A percentile compares a stretch with the other conserved stretches of the same genome.
Evolutionary conservation across 495 filamentous ascomycete species (phyloP).

Genomic region (Aspergillus coremiiformis): DNA sequence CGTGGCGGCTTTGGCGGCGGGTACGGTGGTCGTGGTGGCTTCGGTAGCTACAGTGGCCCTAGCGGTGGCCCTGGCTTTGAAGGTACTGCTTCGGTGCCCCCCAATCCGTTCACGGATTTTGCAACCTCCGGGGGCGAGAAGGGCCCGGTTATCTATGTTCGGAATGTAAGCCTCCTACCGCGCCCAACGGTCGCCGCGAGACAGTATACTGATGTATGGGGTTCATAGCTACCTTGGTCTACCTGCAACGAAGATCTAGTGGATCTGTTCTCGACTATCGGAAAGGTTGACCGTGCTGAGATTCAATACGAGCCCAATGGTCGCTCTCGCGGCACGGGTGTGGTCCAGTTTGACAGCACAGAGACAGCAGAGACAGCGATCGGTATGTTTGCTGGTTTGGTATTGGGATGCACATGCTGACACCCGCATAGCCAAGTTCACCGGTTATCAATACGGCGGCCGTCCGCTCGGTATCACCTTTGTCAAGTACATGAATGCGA

Average conservation of each 20-base stretch:
- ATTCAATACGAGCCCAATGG: constrained; percentile 98
- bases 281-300: constrained; percentile 94
- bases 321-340: constrained; percentile 88
- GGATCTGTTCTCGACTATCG: constrained; percentile 95
- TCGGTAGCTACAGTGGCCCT: constrained; percentile 28
- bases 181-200: neutral
- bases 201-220: neutral
- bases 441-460: constrained; percentile 94
- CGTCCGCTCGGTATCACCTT: constrained; percentile 87
- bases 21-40: constrained; percentile 41
- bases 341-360: constrained; percentile 79
- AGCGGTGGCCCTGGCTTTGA: constrained; percentile 26
- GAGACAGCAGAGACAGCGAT: constrained; percentile 90
- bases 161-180: constrained; percentile 66
- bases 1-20: constrained; percentile 43
- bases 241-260: constrained; percentile 96
- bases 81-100: constrained; percentile 44
- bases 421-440: constrained; percentile 67
- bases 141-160: constrained; percentile 82
- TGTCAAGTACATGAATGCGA: constrained; percentile 76
- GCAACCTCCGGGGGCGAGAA: constrained; percentile 83
- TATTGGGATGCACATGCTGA: constrained; percentile 8
- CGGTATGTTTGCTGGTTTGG: constrained; percentile 37
- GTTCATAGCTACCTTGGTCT: constrained; percentile 82
- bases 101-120: constrained; percentile 93